Evolutionary conservation across 2,329 filamentous ascomycete genomes (phyloP).

Genomic region (Beauveria asiatica): DNA sequence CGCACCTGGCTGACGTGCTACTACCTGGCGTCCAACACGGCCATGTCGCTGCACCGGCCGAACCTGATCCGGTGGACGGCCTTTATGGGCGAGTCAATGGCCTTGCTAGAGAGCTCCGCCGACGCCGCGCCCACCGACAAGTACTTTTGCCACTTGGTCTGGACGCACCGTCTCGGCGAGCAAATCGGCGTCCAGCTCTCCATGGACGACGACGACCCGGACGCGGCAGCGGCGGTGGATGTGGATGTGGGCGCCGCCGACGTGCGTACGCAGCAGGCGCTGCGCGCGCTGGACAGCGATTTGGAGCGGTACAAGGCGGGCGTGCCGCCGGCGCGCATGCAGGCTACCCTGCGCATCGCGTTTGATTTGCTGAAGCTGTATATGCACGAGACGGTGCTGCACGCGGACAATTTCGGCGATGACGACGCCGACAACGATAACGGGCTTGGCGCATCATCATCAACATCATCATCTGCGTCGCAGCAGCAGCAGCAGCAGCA

Average conservation of each 20-base stretch:
- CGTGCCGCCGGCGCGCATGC: constrained; percentile 44
- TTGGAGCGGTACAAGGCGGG: constrained; percentile 50
- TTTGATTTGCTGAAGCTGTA: constrained; percentile 61
- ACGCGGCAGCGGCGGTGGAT: constrained; percentile 18
- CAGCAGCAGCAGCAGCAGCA: constrained; percentile 16
- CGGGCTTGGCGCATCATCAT: constrained; percentile 28
- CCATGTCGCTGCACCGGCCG: constrained; percentile 53
- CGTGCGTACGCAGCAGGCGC: constrained; percentile 52
- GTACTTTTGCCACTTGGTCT: constrained; percentile 50
- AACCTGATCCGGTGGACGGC: constrained; percentile 51
- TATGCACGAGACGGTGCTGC: constrained; percentile 68
- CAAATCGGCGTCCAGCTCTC: constrained; percentile 59
- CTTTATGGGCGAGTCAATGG: constrained; percentile 53
- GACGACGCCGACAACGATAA: constrained; percentile 35
- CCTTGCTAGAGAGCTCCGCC: constrained; percentile 43
- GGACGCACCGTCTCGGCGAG: constrained; percentile 56
- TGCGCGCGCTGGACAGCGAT: constrained; percentile 57
- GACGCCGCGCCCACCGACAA: constrained; percentile 49
- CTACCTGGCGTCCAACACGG: constrained; percentile 49
- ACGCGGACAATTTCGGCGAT: constrained; percentile 48
- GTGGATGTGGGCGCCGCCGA: constrained; percentile 45
- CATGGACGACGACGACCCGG: constrained; percentile 62
- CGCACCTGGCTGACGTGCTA: constrained; percentile 53
- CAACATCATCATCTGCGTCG: constrained; percentile 23
- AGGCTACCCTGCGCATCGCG: constrained; percentile 53